Conservation (phyloP, 2,329 filamentous ascomycete genomes). For the Fusarium euwallaceae region DNA sequence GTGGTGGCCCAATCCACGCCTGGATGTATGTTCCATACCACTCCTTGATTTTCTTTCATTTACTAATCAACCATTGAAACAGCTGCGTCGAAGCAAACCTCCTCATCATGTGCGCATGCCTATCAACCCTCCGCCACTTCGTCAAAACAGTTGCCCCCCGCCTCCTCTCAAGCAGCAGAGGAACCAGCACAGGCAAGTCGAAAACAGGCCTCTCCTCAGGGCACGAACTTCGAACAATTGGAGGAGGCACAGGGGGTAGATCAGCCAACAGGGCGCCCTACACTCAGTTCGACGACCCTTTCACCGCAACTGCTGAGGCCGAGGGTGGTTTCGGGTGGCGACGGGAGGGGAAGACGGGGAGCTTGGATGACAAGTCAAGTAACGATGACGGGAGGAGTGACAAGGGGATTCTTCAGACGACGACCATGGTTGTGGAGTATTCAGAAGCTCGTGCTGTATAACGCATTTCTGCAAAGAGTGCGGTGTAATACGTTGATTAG, state of each 20-base stretch:
- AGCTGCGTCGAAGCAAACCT: neutral
- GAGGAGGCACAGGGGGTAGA: neutral
- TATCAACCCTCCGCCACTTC: neutral
- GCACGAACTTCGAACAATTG: neutral
- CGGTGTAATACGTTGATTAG: neutral
- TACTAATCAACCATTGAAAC: neutral
- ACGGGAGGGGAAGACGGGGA: neutral
- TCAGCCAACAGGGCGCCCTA: neutral
- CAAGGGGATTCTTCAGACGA: neutral
- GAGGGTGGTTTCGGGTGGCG: neutral
- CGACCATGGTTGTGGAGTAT: neutral
- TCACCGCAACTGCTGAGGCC: neutral
- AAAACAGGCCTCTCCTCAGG: neutral
- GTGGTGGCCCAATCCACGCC: neutral
- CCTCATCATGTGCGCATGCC: neutral
- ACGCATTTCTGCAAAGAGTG: neutral
- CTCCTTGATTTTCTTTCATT: neutral
- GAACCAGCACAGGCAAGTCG: neutral
- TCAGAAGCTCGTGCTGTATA: neutral
- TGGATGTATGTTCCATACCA: neutral
- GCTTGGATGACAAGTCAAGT: neutral
- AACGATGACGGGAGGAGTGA: neutral
- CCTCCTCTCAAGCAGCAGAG: neutral
- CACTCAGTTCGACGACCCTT: neutral
- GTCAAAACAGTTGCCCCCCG: neutral